Evolutionary conservation across 305 asterid genomes (phyloP).

Genomic region (Withania somnifera): DNA sequence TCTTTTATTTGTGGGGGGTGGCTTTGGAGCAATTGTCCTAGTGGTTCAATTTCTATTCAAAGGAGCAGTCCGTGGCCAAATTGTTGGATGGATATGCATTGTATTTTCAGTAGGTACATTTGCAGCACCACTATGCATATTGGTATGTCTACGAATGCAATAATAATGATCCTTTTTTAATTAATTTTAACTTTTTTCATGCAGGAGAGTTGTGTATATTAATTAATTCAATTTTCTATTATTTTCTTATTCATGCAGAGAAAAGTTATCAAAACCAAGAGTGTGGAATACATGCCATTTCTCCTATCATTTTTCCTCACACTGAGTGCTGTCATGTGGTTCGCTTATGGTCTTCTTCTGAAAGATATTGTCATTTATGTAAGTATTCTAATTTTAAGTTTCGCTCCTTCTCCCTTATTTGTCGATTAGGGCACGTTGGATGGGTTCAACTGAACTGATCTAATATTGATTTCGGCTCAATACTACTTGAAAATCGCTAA

Average conservation of each 20-base stretch:
- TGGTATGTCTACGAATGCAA: slow-evolving; percentile 26
- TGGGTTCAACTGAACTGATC: background rate
- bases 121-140: slow-evolving; percentile 38
- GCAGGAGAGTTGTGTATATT: background rate
- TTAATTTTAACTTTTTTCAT: background rate
- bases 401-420: background rate
- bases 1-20: slow-evolving; percentile 19
- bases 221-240: background rate
- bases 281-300: slow-evolving; percentile 71
- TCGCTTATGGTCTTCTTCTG: slow-evolving; percentile 48
- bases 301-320: slow-evolving; percentile 61
- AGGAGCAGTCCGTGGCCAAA: slow-evolving; percentile 13
- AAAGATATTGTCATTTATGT: slow-evolving; percentile 50
- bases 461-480: background rate
- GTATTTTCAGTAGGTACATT: slow-evolving; percentile 39
- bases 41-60: slow-evolving; percentile 25
- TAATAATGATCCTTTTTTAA: background rate
- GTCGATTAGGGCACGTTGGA: background rate
- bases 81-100: slow-evolving; percentile 48
- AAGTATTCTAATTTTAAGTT: slow-evolving; percentile 16
- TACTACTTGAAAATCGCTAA: background rate
- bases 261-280: slow-evolving; percentile 58
- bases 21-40: slow-evolving; percentile 27
- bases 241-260: slow-evolving; percentile 27
- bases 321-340: slow-evolving; percentile 68